These are phyloP conservation scores for Jacaranda mimosifolia DNA, from an alignment of 257 asterid genomes.

Conservation along the genomic window DNA sequence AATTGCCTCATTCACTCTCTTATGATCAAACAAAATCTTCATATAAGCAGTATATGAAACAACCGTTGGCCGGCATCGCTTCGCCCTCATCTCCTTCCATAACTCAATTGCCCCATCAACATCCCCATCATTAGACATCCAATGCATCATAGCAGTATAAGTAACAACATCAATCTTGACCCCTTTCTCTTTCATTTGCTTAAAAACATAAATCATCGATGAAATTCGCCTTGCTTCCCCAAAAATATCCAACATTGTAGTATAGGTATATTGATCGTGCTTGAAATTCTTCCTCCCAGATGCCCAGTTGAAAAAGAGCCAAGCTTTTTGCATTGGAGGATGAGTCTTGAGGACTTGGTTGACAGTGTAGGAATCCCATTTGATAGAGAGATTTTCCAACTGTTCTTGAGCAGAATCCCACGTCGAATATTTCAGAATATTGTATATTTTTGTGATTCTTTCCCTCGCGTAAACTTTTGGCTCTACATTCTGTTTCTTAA, in stretches of 20 bases:
- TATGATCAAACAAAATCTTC: constrained; percentile 76
- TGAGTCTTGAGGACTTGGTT: constrained; percentile 91
- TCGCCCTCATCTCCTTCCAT: constrained; percentile 85
- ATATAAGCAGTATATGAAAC: constrained; percentile 91
- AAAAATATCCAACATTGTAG: constrained; percentile 94
- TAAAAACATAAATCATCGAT: constrained; percentile 76
- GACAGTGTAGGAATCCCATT: constrained; percentile 93
- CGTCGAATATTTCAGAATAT: constrained; percentile 66
- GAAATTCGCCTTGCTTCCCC: constrained; percentile 89
- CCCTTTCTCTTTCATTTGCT: constrained; percentile 78
- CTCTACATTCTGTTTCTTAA: constrained; percentile 43
- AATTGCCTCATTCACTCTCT: constrained; percentile 63
- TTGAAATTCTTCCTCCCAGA: constrained; percentile 59
- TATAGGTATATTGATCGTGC: constrained; percentile 93
- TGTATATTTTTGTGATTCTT: constrained; percentile 62
- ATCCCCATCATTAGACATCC: constrained; percentile 83
- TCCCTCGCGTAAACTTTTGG: constrained; percentile 61
- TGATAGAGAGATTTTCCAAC: constrained; percentile 59
- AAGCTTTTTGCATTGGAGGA: constrained; percentile 92
- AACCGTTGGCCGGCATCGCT: constrained; percentile 73
- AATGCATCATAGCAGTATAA: constrained; percentile 83
- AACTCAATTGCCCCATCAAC: constrained; percentile 66
- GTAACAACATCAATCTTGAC: constrained; percentile 81
- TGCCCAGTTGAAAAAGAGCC: constrained; percentile 97
- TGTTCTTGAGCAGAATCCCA: constrained; percentile 87